Percentiles rank a stretch among this genome's conserved stretches.
Conservation (phyloP, 768 basidiomycete species). For the Tulasnella sp. region DNA sequence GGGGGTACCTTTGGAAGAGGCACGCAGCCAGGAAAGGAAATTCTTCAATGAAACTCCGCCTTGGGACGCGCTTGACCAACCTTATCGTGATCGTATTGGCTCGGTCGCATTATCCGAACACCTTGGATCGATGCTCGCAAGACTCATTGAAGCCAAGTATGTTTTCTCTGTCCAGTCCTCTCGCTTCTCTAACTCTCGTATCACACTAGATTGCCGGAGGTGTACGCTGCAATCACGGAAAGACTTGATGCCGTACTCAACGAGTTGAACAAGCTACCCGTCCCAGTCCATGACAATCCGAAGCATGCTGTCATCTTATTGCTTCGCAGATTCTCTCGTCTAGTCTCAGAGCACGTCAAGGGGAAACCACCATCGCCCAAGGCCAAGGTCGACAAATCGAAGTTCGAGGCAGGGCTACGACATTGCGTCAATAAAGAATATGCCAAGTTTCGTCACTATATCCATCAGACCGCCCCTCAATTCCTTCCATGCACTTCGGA, state of each 20-base stretch:
- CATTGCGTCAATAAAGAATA: not conserved
- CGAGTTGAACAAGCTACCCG: not conserved
- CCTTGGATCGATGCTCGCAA: conserved; percentile 48
- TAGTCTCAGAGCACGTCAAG: conserved; percentile 1
- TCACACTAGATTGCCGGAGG: not conserved
- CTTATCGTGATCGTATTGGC: conserved; percentile 36
- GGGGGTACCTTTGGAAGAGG: conserved; percentile 48
- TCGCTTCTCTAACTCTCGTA: not conserved
- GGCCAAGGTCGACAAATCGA: conserved; percentile 11
- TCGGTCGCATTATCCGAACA: conserved; percentile 47
- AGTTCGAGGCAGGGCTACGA: conserved; percentile 15
- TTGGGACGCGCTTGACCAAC: conserved; percentile 12
- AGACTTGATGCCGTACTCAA: not conserved
- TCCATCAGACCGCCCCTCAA: conserved; percentile 17
- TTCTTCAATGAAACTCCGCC: conserved; percentile 34
- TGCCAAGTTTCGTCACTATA: not conserved
- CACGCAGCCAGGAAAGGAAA: conserved; percentile 41
- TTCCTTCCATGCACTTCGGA: conserved; percentile 24
- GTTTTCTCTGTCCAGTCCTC: conserved; percentile 5
- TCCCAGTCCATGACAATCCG: not conserved
- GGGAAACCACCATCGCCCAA: not conserved
- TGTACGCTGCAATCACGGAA: not conserved
- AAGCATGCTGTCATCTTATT: not conserved
- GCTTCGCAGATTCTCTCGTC: not conserved
- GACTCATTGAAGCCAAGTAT: conserved; percentile 49